Evolutionary conservation across 306 rosid genomes (phyloP).

Genomic region (Trifolium fragiferum): DNA sequence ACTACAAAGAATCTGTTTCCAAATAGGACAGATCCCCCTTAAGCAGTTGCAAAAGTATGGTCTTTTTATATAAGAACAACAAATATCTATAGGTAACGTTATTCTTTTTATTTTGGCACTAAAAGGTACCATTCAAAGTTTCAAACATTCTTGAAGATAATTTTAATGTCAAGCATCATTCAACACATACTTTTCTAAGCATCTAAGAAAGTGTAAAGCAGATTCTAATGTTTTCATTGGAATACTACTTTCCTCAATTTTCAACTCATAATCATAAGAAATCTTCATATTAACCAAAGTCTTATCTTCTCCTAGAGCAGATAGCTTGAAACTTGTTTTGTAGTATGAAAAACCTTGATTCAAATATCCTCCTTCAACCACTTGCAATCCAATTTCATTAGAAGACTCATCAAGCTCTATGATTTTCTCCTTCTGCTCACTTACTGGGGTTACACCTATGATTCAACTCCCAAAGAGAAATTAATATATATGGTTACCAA

Average conservation of each 20-base stretch:
- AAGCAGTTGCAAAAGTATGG: no score
- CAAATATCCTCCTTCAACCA: slow-evolving; percentile 60
- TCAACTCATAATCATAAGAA: slow-evolving; percentile 47
- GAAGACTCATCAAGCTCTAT: slow-evolving; percentile 52
- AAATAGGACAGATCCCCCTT: no score
- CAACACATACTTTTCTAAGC: slow-evolving; percentile 10
- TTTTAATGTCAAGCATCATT: slow-evolving; percentile 1
- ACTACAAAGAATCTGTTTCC: no score
- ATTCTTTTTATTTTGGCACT: neutral
- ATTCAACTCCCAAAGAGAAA: neutral
- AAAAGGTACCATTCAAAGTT: neutral
- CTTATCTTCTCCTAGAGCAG: slow-evolving; percentile 35
- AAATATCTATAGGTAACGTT: no score
- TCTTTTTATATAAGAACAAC: no score
- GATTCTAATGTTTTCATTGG: slow-evolving; percentile 39
- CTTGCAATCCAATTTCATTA: slow-evolving; percentile 54
- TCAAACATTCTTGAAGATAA: neutral
- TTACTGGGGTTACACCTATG: slow-evolving; percentile 36
- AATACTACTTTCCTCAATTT: slow-evolving; percentile 27
- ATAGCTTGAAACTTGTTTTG: slow-evolving; percentile 53
- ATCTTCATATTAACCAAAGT: slow-evolving; percentile 58
- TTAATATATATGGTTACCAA: neutral
- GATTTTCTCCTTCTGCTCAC: slow-evolving; percentile 57
- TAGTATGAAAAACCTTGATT: slow-evolving; percentile 58
- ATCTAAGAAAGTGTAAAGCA: slow-evolving; percentile 22